Conservation (phyloP, 2,329 filamentous ascomycete genomes). For the Ustulina deusta region DNA sequence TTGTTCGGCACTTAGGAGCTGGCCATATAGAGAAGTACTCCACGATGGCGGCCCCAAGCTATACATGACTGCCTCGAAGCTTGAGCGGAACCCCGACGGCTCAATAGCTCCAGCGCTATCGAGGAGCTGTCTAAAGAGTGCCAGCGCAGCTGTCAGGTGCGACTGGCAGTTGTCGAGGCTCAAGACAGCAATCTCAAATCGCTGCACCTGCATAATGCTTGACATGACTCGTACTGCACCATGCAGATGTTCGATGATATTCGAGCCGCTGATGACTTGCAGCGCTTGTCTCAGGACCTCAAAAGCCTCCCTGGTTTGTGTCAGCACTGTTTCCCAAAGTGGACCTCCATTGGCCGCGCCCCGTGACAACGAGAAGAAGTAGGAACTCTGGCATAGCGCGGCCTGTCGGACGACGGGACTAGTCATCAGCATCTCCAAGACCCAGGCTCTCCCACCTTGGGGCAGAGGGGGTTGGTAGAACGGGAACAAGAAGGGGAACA, state of each 20-base stretch:
- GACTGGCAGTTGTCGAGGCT: conserved; percentile 52
- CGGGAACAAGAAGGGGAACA: conserved; percentile 46
- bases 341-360: conserved; percentile 26
- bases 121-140: conserved; percentile 49
- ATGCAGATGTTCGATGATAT: conserved; percentile 39
- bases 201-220: conserved; percentile 53
- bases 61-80: conserved; percentile 39
- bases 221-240: conserved; percentile 48
- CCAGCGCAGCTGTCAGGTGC: conserved; percentile 51
- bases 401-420: conserved; percentile 43
- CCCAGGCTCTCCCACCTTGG: conserved; percentile 40
- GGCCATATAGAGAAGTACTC: conserved; percentile 29
- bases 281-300: conserved; percentile 40
- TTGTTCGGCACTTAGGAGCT: conserved; percentile 52
- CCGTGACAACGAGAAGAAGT: conserved; percentile 42
- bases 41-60: conserved; percentile 40
- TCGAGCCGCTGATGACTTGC: conserved; percentile 40
- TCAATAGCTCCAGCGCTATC: conserved; percentile 27
- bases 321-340: conserved; percentile 42
- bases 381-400: conserved; percentile 42
- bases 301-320: conserved; percentile 43
- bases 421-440: conserved; percentile 43
- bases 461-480: conserved; percentile 45
- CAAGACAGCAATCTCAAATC: conserved; percentile 50
- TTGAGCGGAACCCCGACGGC: background rate